Conservation (phyloP, 441 rosid species). For the Mallotus japonicus region DNA sequence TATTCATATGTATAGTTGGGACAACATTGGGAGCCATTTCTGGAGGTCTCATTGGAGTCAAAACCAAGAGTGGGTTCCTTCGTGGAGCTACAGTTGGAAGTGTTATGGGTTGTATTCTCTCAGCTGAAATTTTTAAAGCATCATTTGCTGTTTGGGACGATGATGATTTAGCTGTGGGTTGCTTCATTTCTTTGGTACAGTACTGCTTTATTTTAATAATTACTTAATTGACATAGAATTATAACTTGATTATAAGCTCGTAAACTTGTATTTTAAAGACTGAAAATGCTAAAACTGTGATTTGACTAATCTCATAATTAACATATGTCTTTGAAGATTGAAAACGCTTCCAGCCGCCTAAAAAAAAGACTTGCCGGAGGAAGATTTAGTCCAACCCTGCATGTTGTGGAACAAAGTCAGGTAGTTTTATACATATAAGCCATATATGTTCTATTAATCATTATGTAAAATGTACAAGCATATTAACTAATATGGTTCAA, state of each 20-base stretch:
- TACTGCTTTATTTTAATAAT: background rate
- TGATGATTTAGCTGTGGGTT: slow-evolving; percentile 17
- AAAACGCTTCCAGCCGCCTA: slow-evolving; percentile 9
- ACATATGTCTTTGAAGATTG: background rate
- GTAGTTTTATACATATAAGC: background rate
- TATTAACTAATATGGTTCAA: background rate
- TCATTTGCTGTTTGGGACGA: slow-evolving; percentile 21
- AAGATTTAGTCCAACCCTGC: slow-evolving; percentile 6
- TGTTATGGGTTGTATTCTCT: slow-evolving; percentile 28
- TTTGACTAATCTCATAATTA: background rate
- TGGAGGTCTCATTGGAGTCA: slow-evolving; percentile 38
- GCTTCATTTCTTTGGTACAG: slow-evolving; percentile 28
- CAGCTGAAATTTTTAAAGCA: slow-evolving; percentile 18
- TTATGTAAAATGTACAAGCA: background rate
- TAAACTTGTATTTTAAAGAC: background rate
- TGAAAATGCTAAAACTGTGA: background rate
- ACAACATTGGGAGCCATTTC: slow-evolving; percentile 30
- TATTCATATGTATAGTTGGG: slow-evolving; percentile 23
- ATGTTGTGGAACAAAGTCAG: slow-evolving; percentile 12
- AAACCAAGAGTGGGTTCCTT: slow-evolving; percentile 28
- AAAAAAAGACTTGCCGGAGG: slow-evolving; percentile 4
- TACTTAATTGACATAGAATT: background rate
- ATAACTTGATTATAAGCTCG: too few relatives aligned
- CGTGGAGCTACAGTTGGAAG: slow-evolving; percentile 35
- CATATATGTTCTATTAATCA: too few relatives aligned